Percentiles rank a stretch among this genome's conserved stretches.
These are phyloP conservation scores for Micromonas commoda DNA, from an alignment of 139 green algal species.

Conservation along the genomic window DNA sequence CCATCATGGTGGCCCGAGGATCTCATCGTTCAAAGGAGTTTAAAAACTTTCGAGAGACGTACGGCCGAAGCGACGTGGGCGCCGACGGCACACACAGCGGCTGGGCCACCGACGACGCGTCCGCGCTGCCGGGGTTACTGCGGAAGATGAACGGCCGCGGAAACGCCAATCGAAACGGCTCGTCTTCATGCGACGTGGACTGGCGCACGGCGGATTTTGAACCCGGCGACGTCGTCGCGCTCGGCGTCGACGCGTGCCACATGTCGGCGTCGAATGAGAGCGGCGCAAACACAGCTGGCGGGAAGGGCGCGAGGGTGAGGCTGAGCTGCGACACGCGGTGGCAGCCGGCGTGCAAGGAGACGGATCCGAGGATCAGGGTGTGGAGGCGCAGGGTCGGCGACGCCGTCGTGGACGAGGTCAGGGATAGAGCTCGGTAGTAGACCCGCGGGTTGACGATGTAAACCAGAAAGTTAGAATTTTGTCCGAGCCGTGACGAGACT, in stretches of 20 bases:
- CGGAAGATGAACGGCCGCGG: not conserved
- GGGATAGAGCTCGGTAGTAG: too few species aligned
- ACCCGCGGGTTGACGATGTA: too few species aligned
- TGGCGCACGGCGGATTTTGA: not conserved
- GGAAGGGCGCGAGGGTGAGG: not conserved
- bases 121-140: slow-evolving; percentile 1
- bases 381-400: not conserved
- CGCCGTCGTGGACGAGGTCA: not conserved
- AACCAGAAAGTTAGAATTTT: too few species aligned
- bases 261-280: slow-evolving; percentile 38
- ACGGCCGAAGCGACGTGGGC: slow-evolving; percentile 25
- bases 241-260: slow-evolving; percentile 30
- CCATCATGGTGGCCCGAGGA: not conserved
- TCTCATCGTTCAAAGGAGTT: slow-evolving; percentile 27
- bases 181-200: slow-evolving; percentile 20
- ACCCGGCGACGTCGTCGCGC: slow-evolving; percentile 34
- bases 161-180: not conserved
- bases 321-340: slow-evolving; percentile 40
- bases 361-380: not conserved
- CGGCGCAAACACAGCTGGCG: not conserved
- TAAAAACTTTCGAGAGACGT: slow-evolving; percentile 17
- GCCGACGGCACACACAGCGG: slow-evolving; percentile 32
- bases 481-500: too few species aligned
- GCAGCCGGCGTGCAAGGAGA: slow-evolving; percentile 23
- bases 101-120: slow-evolving; percentile 33